These are phyloP conservation scores for Leucosporidium scottii DNA, from an alignment of 768 basidiomycete species.

Conservation along the genomic window DNA sequence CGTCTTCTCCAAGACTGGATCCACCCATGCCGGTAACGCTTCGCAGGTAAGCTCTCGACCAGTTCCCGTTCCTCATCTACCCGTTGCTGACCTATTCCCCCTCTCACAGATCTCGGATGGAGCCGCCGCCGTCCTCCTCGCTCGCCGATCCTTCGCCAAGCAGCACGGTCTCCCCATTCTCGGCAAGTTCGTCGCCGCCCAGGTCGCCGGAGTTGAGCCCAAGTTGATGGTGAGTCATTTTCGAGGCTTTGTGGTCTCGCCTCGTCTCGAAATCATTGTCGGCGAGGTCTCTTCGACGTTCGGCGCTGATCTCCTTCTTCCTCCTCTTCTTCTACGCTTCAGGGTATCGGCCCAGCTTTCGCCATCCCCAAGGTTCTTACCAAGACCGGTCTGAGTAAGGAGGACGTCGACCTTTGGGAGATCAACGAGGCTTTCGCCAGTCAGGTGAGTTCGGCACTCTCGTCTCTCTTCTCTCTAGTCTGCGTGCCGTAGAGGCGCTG, in stretches of 20 bases:
- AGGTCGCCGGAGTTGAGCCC: constrained; percentile 59
- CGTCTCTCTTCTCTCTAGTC: not conserved
- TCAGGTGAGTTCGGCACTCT: not conserved
- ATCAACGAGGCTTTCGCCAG: constrained; percentile 37
- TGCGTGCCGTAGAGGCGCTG: not conserved
- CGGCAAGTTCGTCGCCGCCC: constrained; percentile 71
- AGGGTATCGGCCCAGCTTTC: constrained; percentile 60
- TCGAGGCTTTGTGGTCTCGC: constrained; percentile 4
- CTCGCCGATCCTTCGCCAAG: constrained; percentile 70
- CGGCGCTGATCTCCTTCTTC: constrained; percentile 6
- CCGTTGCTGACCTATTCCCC: constrained; percentile 68
- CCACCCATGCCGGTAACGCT: constrained; percentile 45
- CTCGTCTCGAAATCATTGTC: constrained; percentile 2
- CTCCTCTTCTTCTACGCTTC: constrained; percentile 5
- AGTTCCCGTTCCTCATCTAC: no score
- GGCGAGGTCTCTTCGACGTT: constrained; percentile 34
- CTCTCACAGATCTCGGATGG: constrained; percentile 81
- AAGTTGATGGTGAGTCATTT: constrained; percentile 21
- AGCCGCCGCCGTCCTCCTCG: constrained; percentile 79
- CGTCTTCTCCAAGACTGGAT: constrained; percentile 56
- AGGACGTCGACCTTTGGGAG: constrained; percentile 73
- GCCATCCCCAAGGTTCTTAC: constrained; percentile 71
- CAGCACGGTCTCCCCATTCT: constrained; percentile 76
- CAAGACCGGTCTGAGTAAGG: constrained; percentile 56
- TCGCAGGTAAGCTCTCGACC: constrained; percentile 42